A percentile compares a stretch with the other conserved stretches of the same genome.
Evolutionary conservation across 2,329 filamentous ascomycete genomes (phyloP).

Genomic region (Pezizomycotina sp.): DNA sequence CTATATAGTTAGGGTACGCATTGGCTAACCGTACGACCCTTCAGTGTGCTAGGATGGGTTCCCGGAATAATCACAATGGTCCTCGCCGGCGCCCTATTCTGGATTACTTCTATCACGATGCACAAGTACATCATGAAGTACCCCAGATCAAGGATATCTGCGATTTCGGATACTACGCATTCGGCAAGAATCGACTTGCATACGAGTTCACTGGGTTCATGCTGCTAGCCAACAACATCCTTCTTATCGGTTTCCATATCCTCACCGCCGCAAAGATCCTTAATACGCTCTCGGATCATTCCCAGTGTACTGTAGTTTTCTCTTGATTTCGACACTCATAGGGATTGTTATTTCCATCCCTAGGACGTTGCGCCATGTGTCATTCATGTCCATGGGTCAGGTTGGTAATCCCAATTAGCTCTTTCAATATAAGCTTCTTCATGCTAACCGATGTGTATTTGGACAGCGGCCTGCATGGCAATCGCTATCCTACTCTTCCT

Average conservation of each 20-base stretch:
- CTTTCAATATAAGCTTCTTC: too few relatives aligned
- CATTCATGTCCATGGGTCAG: too few relatives aligned
- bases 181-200: constrained; percentile 32
- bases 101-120: constrained; percentile 37
- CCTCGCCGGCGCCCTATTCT: constrained; percentile 33
- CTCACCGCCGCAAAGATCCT: constrained; percentile 36
- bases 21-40: too few relatives aligned
- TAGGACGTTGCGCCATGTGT: too few relatives aligned
- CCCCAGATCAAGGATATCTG: constrained; percentile 37
- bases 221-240: constrained; percentile 38
- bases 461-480: too few relatives aligned
- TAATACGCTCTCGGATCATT: constrained; percentile 36
- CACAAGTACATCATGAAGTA: constrained; percentile 38
- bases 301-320: constrained; percentile 36
- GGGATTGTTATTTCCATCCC: too few relatives aligned
- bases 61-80: constrained; percentile 36
- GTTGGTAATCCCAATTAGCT: too few relatives aligned
- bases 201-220: constrained; percentile 35
- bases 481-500: too few relatives aligned
- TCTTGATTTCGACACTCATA: too few relatives aligned
- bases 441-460: too few relatives aligned
- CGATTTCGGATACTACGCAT: constrained; percentile 36
- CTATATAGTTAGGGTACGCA: too few relatives aligned
- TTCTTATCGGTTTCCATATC: constrained; percentile 37
- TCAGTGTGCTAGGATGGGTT: constrained; percentile 33